Conservation (phyloP, 1,284 basidiomycete genomes). For the Xerocomus amazonicus region DNA sequence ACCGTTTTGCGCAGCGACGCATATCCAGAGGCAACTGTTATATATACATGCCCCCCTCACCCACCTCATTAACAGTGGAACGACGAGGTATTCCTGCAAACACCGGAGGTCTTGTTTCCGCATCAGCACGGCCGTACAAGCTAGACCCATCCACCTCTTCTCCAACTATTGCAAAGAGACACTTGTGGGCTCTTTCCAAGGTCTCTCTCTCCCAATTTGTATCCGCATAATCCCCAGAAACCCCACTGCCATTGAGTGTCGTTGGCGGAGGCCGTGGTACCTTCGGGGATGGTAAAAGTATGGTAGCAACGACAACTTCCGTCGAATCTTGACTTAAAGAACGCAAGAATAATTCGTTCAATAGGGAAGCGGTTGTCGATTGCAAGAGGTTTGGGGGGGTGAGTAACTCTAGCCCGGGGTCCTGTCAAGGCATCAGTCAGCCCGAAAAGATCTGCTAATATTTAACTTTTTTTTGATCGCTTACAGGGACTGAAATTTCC, state of each 20-base stretch:
- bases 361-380: constrained; percentile 52
- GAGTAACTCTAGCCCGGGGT: constrained; percentile 36
- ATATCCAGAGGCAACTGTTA: constrained; percentile 20
- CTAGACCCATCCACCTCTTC: constrained; percentile 15
- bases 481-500: constrained; percentile 15
- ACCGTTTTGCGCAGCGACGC: too few species aligned
- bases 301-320: constrained; percentile 17
- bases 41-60: constrained; percentile 60
- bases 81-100: constrained; percentile 5
- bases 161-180: constrained; percentile 34
- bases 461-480: constrained; percentile 6
- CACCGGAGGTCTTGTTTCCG: neutral
- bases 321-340: constrained; percentile 21
- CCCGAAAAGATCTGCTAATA: neutral
- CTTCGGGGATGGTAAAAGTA: constrained; percentile 53
- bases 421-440: constrained; percentile 13
- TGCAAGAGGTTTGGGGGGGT: constrained; percentile 58
- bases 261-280: constrained; percentile 40
- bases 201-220: constrained; percentile 36
- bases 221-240: constrained; percentile 31
- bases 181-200: constrained; percentile 37
- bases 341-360: constrained; percentile 34
- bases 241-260: constrained; percentile 32
- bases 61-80: constrained; percentile 31
- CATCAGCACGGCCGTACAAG: constrained; percentile 6